Base-by-base conservation (phyloP, 371 early-diverging fungal species). In the Syncephalastrum monosporum region DNA sequence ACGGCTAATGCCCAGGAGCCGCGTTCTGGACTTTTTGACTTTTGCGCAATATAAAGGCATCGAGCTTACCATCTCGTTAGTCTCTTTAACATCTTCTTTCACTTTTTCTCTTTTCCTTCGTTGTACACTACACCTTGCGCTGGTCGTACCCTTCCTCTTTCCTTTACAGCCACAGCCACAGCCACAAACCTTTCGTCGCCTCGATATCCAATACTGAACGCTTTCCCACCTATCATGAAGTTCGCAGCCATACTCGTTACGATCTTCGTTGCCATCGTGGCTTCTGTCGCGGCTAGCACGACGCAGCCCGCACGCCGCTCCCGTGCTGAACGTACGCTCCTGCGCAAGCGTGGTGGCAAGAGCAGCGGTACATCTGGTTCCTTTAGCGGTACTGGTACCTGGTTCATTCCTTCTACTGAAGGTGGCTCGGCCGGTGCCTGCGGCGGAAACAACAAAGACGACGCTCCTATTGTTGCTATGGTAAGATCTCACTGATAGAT, bases 391-490 rank as follows among this genome's bases (percentile, higher is more conserved):
- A 65, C 42, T 1, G 71, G 51, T 47, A 67, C 71, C 19, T 70
- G 47, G 53, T 71, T 71, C 42, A 57, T 52, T 44, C 67, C 71
- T 21, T 61, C 64, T 16, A 63, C 57, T 4, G 65, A 64, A 57
- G 71, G 67, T 52, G 71, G 67, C 17, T 58, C 61, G 1, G 19
- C 19, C 24, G 71, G 67, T 33, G 67, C 67, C 8, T 71, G 67
- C 48, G 71, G 64, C 15, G 55, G 50, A 3, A 1, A 29, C 25
- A 67, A 67, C 50, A 53, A 47, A 42, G 67, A 64, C 41, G n/a
- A 54, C 46, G 63, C 62, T 14, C 27, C 17, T 4, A 64, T 67
- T 57, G 67, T 65, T 43, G 72, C 66, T 29, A 56, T 68, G 61
- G 61, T 61, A 52, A 55, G 56, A 27, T 29, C 15, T 27, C 3